Evolutionary conservation across 257 asterid species (phyloP).

Genomic region (Nicotiana tabacum): DNA sequence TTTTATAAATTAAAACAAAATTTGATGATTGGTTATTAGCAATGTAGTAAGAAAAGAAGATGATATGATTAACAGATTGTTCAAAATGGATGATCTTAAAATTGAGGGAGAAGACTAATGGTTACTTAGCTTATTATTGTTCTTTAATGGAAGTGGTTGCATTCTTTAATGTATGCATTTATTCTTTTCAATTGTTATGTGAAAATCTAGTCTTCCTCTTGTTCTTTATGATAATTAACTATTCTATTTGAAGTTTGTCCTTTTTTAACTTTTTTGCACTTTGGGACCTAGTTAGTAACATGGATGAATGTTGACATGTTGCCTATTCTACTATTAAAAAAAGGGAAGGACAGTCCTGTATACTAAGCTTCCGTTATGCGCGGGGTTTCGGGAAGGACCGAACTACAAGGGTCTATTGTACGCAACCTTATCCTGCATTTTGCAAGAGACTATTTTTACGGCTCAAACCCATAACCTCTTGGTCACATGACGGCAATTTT

Average conservation of each 20-base stretch:
- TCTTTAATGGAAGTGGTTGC: neutral
- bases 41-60: neutral
- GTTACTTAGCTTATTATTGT: neutral
- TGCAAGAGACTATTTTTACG: too few species aligned
- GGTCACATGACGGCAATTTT: accelerated
- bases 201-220: neutral
- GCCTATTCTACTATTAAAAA: neutral
- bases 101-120: neutral
- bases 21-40: neutral
- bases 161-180: neutral
- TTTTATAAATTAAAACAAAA: neutral
- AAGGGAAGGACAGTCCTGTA: too few species aligned
- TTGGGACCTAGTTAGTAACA: neutral
- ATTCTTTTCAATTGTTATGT: neutral
- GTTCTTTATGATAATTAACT: neutral
- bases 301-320: neutral
- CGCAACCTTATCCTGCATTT: too few species aligned
- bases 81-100: neutral
- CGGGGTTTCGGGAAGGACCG: too few species aligned
- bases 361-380: accelerated
- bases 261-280: neutral
- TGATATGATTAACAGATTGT: neutral
- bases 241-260: neutral
- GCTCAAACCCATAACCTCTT: accelerated
- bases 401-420: accelerated